Conservation (phyloP, 163 green algal species). For the Chloromonas sp. region DNA sequence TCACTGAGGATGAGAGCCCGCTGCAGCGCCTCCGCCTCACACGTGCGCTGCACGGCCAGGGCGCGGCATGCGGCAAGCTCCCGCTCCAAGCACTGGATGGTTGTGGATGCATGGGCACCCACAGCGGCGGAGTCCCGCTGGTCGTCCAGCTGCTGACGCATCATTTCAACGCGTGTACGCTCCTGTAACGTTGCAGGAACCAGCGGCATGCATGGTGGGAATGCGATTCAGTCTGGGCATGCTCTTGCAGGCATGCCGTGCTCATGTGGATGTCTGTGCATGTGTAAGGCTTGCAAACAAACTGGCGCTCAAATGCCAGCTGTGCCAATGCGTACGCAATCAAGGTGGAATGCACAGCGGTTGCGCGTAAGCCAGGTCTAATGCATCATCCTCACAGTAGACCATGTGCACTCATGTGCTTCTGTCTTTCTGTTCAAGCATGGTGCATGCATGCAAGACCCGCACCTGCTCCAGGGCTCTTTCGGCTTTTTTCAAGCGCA, state of each 20-base stretch:
- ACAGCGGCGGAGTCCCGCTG: background rate
- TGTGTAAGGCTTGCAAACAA: too few relatives aligned
- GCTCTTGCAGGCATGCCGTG: too few relatives aligned
- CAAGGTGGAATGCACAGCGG: too few relatives aligned
- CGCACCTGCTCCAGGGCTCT: slow-evolving; percentile 22
- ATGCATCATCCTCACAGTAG: too few relatives aligned
- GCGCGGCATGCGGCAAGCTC: background rate
- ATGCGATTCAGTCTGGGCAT: too few relatives aligned
- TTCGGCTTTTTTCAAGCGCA: slow-evolving; percentile 28
- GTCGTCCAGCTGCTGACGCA: background rate
- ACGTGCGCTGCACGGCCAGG: background rate
- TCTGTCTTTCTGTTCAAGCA: background rate
- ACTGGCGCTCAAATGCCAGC: too few relatives aligned
- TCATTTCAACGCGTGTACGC: background rate
- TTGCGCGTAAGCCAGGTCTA: too few relatives aligned
- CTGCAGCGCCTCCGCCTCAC: background rate
- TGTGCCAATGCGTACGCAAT: too few relatives aligned
- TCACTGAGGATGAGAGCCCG: background rate
- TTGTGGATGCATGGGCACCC: slow-evolving; percentile 1
- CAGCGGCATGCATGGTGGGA: background rate
- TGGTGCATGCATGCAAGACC: background rate
- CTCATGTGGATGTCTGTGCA: too few relatives aligned
- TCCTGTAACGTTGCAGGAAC: background rate
- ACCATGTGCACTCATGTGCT: background rate
- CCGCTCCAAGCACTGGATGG: slow-evolving; percentile 5